A percentile compares a stretch with the other conserved stretches of the same genome.
These are phyloP conservation scores for Podaxis sp. DNA, from an alignment of 768 basidiomycete species.

Conservation along the genomic window DNA sequence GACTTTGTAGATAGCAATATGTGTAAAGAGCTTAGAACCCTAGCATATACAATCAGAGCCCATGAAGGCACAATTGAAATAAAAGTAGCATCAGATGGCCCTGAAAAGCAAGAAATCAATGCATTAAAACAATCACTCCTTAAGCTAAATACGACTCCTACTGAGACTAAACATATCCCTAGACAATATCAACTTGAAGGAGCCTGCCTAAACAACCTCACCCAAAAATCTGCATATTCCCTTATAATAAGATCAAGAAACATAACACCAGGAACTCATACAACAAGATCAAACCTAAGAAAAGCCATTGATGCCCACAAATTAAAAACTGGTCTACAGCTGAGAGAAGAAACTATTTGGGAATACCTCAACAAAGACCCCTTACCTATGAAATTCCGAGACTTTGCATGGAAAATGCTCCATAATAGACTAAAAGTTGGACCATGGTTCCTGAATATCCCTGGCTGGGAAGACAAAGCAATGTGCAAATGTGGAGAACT, in stretches of 20 bases:
- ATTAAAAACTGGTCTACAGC: not conserved
- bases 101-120: slow-evolving; percentile 39
- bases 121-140: too few species aligned
- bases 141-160: too few species aligned
- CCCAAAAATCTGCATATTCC: not conserved
- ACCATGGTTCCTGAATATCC: slow-evolving; percentile 6
- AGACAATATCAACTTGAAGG: not conserved
- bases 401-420: slow-evolving; percentile 22
- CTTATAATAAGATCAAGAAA: not conserved
- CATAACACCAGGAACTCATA: not conserved
- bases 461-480: slow-evolving; percentile 6
- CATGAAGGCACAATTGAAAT: slow-evolving; percentile 20
- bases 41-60: slow-evolving; percentile 9
- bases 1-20: not conserved
- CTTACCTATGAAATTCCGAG: slow-evolving; percentile 11
- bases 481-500: slow-evolving; percentile 16
- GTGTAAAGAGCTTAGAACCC: too few species aligned
- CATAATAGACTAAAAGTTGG: slow-evolving; percentile 19
- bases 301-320: not conserved
- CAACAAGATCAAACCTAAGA: not conserved
- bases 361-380: slow-evolving; percentile 4
- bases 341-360: slow-evolving; percentile 11
- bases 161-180: not conserved
- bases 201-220: not conserved
- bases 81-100: slow-evolving; percentile 21